phyloP scores from a whole-genome alignment of 768 basidiomycete species.

The Mycena indigotica region DNA sequence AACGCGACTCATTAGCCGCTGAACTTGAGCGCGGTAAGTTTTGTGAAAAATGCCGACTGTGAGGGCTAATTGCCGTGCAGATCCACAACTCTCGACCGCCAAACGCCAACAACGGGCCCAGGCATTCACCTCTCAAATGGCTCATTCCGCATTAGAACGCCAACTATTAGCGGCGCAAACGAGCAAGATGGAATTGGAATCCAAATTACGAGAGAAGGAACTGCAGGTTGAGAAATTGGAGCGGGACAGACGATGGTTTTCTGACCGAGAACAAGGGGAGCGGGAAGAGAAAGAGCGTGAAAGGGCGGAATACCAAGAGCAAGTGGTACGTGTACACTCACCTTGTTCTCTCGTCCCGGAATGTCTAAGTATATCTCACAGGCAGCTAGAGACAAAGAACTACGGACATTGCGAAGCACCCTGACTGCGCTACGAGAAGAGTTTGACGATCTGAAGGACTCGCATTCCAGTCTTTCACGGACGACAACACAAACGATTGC shows the following conservation, averaged over 20 bases:
- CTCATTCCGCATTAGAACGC: constrained; percentile 67
- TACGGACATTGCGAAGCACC: constrained; percentile 52
- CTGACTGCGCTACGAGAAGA: constrained; percentile 57
- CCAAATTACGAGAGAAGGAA: constrained; percentile 68
- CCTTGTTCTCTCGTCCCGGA: not conserved
- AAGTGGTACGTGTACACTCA: constrained; percentile 62
- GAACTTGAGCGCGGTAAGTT: constrained; percentile 64
- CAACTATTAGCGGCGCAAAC: constrained; percentile 65
- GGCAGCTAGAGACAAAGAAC: constrained; percentile 52
- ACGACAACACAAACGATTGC: constrained; percentile 51
- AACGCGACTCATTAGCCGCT: constrained; percentile 67
- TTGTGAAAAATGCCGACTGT: not conserved
- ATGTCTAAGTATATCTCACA: no score
- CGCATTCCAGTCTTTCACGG: constrained; percentile 50
- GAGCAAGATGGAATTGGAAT: constrained; percentile 64
- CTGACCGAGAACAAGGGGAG: constrained; percentile 70
- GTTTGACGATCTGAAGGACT: constrained; percentile 62
- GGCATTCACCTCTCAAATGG: constrained; percentile 61
- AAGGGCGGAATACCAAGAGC: constrained; percentile 49
- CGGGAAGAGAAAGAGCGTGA: constrained; percentile 67
- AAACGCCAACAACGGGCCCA: constrained; percentile 71
- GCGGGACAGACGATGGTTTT: constrained; percentile 66
- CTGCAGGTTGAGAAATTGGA: constrained; percentile 65
- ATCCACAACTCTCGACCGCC: constrained; percentile 64
- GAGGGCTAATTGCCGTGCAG: constrained; percentile 35